A percentile compares a stretch with the other conserved stretches of the same genome.
Conservation (phyloP, 768 basidiomycete genomes). For the Albatrellus ellisii region DNA sequence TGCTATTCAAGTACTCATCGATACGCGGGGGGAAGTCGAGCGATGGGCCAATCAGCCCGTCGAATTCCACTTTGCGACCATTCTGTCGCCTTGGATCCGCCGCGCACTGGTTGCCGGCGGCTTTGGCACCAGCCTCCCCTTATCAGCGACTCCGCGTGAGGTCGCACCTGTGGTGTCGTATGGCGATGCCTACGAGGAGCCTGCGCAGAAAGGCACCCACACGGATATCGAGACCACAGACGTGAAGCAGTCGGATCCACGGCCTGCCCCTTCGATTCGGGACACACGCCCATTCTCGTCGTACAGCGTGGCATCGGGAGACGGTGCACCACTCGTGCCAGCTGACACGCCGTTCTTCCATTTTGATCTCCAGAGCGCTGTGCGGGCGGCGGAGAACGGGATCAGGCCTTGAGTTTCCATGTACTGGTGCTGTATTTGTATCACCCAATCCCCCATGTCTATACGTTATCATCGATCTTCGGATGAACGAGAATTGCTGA, state of each 20-base stretch:
- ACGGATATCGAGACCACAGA: slow-evolving; percentile 11
- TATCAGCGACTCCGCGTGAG: slow-evolving; percentile 35
- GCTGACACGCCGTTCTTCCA: slow-evolving; percentile 81
- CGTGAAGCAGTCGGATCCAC: no score
- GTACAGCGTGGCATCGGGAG: no score
- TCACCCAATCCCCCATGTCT: no score
- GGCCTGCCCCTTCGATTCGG: no score
- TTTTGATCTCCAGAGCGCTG: slow-evolving; percentile 28
- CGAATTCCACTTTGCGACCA: slow-evolving; percentile 90
- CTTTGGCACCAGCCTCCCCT: slow-evolving; percentile 61
- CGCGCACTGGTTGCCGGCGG: slow-evolving; percentile 83
- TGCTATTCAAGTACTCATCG: slow-evolving; percentile 81
- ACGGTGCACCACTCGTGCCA: slow-evolving; percentile 24
- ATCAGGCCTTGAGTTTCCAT: no score
- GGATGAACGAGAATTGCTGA: no score
- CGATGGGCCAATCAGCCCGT: slow-evolving; percentile 69
- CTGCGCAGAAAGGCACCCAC: slow-evolving; percentile 3
- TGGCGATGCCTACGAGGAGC: slow-evolving; percentile 26
- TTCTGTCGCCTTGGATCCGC: slow-evolving; percentile 89
- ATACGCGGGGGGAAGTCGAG: slow-evolving; percentile 80
- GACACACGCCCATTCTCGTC: no score
- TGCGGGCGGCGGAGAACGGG: slow-evolving; percentile 18
- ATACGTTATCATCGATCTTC: no score
- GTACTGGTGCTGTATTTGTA: no score
- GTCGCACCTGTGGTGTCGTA: slow-evolving; percentile 71